These are phyloP conservation scores for Petunia axillaris DNA, from an alignment of 257 asterid genomes.

Conservation along the genomic window DNA sequence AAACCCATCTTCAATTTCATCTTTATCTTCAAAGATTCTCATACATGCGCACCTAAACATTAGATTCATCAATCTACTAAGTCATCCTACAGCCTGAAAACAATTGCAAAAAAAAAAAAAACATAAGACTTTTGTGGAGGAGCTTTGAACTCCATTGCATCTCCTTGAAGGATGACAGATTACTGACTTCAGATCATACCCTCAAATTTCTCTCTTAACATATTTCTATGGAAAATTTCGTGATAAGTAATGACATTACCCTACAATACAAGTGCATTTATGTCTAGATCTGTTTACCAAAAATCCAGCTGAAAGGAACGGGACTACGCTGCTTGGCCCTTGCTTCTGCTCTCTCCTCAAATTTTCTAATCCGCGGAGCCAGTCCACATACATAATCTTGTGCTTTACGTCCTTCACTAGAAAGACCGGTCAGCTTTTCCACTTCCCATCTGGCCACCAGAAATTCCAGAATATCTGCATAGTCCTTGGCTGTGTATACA, in stretches of 20 bases:
- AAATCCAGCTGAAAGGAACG: slow-evolving; percentile 73
- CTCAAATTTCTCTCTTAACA: not conserved
- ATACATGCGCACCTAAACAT: too few relatives aligned
- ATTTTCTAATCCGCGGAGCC: slow-evolving; percentile 62
- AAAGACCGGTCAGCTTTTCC: slow-evolving; percentile 62
- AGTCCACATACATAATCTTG: slow-evolving; percentile 72
- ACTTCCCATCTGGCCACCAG: slow-evolving; percentile 69
- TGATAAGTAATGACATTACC: slow-evolving; percentile 9
- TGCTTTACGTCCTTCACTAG: slow-evolving; percentile 70
- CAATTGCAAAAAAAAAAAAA: not conserved
- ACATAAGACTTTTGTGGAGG: not conserved
- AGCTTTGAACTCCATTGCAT: slow-evolving; percentile 20
- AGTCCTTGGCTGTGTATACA: slow-evolving; percentile 75
- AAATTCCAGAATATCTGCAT: slow-evolving; percentile 71
- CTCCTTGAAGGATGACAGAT: slow-evolving; percentile 10
- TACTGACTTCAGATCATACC: not conserved
- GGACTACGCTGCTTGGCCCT: slow-evolving; percentile 50
- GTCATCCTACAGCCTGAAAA: not conserved
- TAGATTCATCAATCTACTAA: too few relatives aligned
- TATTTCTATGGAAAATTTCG: not conserved
- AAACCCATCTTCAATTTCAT: slow-evolving; percentile 91
- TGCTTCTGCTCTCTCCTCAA: slow-evolving; percentile 70
- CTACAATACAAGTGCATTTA: slow-evolving; percentile 28
- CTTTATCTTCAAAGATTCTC: slow-evolving; percentile 26
- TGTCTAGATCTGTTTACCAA: slow-evolving; percentile 50